phyloP scores from a whole-genome alignment of 192 early-diverging fungal species.

The Coemansia sp. region DNA sequence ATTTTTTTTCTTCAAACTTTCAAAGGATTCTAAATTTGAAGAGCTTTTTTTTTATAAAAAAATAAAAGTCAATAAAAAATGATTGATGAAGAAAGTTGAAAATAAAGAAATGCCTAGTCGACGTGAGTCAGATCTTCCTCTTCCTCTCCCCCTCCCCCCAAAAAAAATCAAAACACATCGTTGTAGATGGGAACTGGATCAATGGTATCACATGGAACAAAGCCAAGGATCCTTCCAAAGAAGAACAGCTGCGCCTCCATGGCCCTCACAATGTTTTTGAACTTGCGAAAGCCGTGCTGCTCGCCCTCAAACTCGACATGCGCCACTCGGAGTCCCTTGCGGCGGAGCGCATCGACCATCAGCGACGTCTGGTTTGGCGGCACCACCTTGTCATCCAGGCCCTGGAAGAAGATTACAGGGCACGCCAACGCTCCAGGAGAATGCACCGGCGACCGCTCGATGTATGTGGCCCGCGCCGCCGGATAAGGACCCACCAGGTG shows the following conservation, averaged over 20 bases:
- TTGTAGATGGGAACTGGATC: constrained; percentile 38
- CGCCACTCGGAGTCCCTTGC: constrained; percentile 60
- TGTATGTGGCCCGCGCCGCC: constrained; percentile 57
- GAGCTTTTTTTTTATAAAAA: too few species aligned
- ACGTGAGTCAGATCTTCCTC: neutral
- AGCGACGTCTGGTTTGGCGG: constrained; percentile 72
- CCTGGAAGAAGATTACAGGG: constrained; percentile 74
- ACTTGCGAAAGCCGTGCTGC: constrained; percentile 68
- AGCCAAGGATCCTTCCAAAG: constrained; percentile 66
- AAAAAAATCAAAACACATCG: neutral
- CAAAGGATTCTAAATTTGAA: neutral
- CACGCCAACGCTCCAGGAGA: constrained; percentile 60
- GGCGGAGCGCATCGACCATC: constrained; percentile 67
- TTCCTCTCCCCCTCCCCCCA: neutral
- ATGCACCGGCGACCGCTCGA: constrained; percentile 64
- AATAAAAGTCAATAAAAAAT: constrained; percentile 6
- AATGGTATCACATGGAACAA: constrained; percentile 56
- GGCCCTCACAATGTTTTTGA: constrained; percentile 63
- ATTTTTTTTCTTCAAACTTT: too few species aligned
- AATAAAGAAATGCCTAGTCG: neutral
- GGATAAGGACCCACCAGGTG: constrained; percentile 65
- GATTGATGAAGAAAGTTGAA: neutral
- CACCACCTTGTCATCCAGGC: constrained; percentile 71
- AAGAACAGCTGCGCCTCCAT: constrained; percentile 68
- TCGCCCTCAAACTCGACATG: constrained; percentile 67